Percentiles rank a stretch among this genome's conserved stretches.
Conservation (phyloP, 192 early-diverging fungal species). For the Coemansia reversa region DNA sequence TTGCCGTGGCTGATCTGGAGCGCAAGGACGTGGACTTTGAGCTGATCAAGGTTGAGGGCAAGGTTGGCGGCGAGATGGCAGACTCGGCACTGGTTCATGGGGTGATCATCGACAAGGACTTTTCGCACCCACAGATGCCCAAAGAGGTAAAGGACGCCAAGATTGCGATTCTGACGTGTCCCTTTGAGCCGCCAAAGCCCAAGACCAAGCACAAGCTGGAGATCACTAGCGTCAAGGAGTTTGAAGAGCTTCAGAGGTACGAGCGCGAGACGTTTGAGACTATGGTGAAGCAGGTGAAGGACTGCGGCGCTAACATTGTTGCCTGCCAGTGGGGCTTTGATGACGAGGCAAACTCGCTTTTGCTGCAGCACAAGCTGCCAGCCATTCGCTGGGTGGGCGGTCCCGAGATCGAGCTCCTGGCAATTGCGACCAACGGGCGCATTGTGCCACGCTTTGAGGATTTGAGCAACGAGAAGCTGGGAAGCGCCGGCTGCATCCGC, state of each 20-base stretch:
- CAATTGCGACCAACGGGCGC: constrained; percentile 99
- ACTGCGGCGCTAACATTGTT: constrained; percentile 95
- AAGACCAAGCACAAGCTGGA: constrained; percentile 99
- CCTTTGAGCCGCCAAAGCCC: constrained; percentile 99
- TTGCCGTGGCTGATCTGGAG: constrained; percentile 97
- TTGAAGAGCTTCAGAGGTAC: constrained; percentile 93
- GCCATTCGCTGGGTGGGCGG: constrained; percentile 99
- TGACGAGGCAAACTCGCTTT: constrained; percentile 99
- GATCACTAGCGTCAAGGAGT: constrained; percentile 98
- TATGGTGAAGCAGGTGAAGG: constrained; percentile 98
- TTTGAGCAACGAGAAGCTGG: constrained; percentile 82
- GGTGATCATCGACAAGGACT: constrained; percentile 99
- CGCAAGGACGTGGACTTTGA: constrained; percentile 99
- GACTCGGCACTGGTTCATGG: constrained; percentile 94
- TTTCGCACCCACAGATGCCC: constrained; percentile 99
- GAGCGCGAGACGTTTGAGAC: constrained; percentile 95
- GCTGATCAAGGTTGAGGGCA: constrained; percentile 99
- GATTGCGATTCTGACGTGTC: constrained; percentile 98
- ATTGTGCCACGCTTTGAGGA: constrained; percentile 99
- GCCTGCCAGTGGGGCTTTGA: constrained; percentile 99
- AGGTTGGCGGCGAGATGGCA: constrained; percentile 92
- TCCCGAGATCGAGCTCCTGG: constrained; percentile 98
- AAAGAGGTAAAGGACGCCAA: constrained; percentile 93
- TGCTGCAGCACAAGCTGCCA: constrained; percentile 96
- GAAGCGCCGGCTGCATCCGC: constrained; percentile 89